phyloP scores from a whole-genome alignment of 495 filamentous ascomycete species.

The Talaromyces ruber region DNA sequence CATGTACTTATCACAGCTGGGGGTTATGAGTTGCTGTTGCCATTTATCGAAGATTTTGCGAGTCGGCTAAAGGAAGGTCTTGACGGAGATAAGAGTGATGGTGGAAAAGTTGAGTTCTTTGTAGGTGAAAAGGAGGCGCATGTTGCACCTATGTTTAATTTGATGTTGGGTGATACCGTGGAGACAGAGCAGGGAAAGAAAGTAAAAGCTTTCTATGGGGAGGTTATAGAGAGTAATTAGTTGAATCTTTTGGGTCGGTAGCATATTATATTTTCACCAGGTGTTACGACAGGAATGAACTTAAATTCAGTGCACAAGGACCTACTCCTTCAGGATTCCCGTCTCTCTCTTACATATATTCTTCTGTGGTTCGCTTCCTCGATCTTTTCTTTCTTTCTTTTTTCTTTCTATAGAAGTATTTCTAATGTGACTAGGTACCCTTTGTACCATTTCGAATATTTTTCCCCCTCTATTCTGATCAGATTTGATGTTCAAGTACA shows the following conservation, averaged over 20 bases:
- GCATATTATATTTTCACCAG: background rate
- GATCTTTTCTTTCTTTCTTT: no score
- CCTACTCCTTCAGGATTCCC: no score
- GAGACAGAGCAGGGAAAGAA: constrained; percentile 34
- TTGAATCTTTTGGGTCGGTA: background rate
- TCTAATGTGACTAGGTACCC: no score
- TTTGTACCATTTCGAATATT: no score
- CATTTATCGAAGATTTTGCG: constrained; percentile 45
- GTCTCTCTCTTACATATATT: no score
- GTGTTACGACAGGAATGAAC: background rate
- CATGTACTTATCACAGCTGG: constrained; percentile 47
- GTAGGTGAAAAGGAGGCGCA: constrained; percentile 31
- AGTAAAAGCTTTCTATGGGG: constrained; percentile 22
- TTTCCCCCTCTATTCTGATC: no score
- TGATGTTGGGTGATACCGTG: constrained; percentile 24
- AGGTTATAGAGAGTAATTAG: constrained; percentile 9
- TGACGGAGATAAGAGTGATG: background rate
- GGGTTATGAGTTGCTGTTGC: constrained; percentile 49
- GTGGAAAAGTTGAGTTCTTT: constrained; percentile 22
- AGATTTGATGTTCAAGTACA: no score
- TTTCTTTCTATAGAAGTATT: no score
- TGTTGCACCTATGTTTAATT: constrained; percentile 35
- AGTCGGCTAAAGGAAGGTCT: constrained; percentile 21
- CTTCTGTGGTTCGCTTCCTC: no score
- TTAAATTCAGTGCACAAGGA: no score